Evolutionary conservation across 129 eudicot genomes (phyloP).

Genomic region (Artemisia annua): DNA sequence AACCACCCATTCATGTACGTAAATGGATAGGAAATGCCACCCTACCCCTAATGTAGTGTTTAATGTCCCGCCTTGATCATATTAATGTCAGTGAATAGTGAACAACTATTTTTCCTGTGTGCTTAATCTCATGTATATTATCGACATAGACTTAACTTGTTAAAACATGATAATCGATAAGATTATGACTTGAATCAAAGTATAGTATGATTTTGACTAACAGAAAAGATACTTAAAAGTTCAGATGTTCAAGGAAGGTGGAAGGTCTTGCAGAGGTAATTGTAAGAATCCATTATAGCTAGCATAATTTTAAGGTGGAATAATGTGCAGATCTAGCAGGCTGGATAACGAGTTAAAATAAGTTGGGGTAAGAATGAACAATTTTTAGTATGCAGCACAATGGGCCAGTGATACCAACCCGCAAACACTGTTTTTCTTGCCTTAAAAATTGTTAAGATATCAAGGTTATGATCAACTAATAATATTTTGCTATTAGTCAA

Average conservation of each 20-base stretch:
- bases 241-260: not conserved
- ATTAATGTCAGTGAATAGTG: not conserved
- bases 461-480: too few species aligned
- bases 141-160: not conserved
- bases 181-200: not conserved
- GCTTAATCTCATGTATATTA: not conserved
- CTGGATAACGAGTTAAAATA: not conserved
- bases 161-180: not conserved
- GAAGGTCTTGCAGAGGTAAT: not conserved
- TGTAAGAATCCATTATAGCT: not conserved
- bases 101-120: not conserved
- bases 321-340: not conserved
- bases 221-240: not conserved
- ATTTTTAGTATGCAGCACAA: not conserved
- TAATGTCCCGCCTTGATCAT: conserved; percentile 4
- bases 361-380: not conserved
- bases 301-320: not conserved
- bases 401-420: not conserved
- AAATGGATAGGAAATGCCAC: not conserved
- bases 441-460: not conserved
- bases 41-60: not conserved
- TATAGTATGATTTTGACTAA: not conserved
- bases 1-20: not conserved
- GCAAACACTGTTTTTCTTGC: not conserved
- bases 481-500: not conserved